Percentiles rank a stretch among this genome's conserved stretches.
phyloP scores from a whole-genome alignment of 257 asterid genomes.

The Nemophila menziesii region DNA sequence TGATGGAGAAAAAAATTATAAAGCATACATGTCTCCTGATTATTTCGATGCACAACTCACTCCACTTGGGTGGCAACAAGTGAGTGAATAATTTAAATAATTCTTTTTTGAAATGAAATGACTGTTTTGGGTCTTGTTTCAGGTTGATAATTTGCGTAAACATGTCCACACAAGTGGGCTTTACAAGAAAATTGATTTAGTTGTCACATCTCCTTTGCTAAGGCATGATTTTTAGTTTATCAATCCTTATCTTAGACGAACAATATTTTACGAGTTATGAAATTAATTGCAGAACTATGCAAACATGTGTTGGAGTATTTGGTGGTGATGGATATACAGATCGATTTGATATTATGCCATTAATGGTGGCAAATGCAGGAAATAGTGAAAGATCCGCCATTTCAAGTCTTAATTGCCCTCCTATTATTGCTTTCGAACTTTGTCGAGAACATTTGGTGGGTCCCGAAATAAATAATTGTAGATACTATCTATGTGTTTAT shows the following conservation, averaged over 20 bases:
- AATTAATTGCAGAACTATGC: conserved; percentile 48
- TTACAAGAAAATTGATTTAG: conserved; percentile 63
- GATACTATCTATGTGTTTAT: not conserved
- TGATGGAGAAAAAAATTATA: conserved; percentile 68
- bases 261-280: no score
- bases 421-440: conserved; percentile 69
- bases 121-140: conserved; percentile 19
- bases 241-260: no score
- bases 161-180: conserved; percentile 75
- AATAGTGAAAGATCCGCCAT: conserved; percentile 63
- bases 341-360: conserved; percentile 47
- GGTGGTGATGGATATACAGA: conserved; percentile 74
- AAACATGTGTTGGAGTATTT: conserved; percentile 90
- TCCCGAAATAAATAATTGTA: not conserved
- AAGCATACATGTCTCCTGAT: conserved; percentile 64
- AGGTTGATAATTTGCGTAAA: conserved; percentile 82
- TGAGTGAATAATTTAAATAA: conserved; percentile 10
- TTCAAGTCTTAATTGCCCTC: conserved; percentile 72
- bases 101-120: not conserved
- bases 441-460: conserved; percentile 94
- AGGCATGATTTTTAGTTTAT: conserved; percentile 56
- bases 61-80: conserved; percentile 90
- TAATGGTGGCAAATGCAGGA: conserved; percentile 89
- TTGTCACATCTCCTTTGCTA: conserved; percentile 79
- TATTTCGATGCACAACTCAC: conserved; percentile 92